These are phyloP conservation scores for Thinopyrum obtusiflorum DNA, from an alignment of 202 grass and related monocot genomes.

Conservation along the genomic window DNA sequence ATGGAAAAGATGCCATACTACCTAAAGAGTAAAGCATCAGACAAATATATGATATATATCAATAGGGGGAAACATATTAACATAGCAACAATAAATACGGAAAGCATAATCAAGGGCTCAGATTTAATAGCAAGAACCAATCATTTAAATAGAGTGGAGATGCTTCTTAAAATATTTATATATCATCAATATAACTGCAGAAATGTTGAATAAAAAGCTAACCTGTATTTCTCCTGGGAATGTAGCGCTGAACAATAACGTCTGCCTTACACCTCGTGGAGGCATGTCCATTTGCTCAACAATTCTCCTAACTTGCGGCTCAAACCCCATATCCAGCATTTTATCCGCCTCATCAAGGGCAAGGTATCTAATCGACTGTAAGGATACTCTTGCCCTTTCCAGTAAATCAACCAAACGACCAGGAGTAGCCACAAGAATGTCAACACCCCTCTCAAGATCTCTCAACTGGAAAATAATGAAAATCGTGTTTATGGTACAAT, in stretches of 20 bases:
- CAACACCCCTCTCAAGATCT: slow-evolving; percentile 80
- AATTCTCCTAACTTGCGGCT: slow-evolving; percentile 81
- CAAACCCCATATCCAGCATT: slow-evolving; percentile 94
- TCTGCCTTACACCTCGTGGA: slow-evolving; percentile 60
- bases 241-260: slow-evolving; percentile 74
- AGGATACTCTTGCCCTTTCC: slow-evolving; percentile 72
- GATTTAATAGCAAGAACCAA: slow-evolving; percentile 11
- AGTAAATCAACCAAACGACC: slow-evolving; percentile 80
- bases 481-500: not conserved
- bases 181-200: not conserved
- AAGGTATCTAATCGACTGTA: slow-evolving; percentile 69
- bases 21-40: not conserved
- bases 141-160: not conserved
- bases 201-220: not conserved
- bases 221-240: slow-evolving; percentile 84
- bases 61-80: not conserved
- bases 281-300: slow-evolving; percentile 93
- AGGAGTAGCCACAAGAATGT: slow-evolving; percentile 89
- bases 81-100: not conserved
- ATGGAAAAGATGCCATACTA: not conserved
- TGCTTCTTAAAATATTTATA: not conserved
- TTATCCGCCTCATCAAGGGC: slow-evolving; percentile 81
- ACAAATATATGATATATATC: not conserved
- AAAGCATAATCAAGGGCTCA: not conserved
- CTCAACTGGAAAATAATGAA: slow-evolving; percentile 46